These are phyloP conservation scores for Pinus tabuliformis DNA, from an alignment of 75 land plant genomes.

Conservation along the genomic window DNA sequence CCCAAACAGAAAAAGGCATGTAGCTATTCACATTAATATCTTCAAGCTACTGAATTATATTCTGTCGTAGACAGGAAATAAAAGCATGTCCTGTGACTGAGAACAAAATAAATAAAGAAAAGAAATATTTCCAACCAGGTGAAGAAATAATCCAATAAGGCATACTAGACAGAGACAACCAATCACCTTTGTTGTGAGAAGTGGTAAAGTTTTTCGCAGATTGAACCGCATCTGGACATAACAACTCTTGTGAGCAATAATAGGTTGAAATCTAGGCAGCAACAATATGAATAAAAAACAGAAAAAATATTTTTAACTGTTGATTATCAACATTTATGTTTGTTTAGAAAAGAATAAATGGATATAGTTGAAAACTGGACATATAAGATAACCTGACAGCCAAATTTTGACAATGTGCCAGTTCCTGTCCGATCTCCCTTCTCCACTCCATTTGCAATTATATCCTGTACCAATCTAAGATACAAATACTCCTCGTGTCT, in stretches of 20 bases:
- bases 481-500: constrained; percentile 87
- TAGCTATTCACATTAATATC: not conserved
- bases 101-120: not conserved
- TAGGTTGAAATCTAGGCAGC: not conserved
- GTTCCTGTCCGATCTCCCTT: constrained; percentile 97
- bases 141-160: not conserved
- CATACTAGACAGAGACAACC: not conserved
- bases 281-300: not conserved
- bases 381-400: constrained; percentile 75
- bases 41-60: not conserved
- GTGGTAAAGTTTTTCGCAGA: constrained; percentile 83
- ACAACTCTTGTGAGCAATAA: not conserved
- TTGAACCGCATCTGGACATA: constrained; percentile 91
- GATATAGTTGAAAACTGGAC: not conserved
- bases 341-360: constrained; percentile 3
- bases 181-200: constrained; percentile 88
- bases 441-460: constrained; percentile 44
- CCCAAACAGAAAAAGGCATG: not conserved
- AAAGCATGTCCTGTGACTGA: not conserved
- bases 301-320: not conserved
- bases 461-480: constrained; percentile 78
- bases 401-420: constrained; percentile 98
- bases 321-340: not conserved
- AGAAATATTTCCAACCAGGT: not conserved
- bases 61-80: not conserved